Base-by-base conservation (phyloP, 2,329 filamentous ascomycete species). In the Epichloe coenophiala region DNA sequence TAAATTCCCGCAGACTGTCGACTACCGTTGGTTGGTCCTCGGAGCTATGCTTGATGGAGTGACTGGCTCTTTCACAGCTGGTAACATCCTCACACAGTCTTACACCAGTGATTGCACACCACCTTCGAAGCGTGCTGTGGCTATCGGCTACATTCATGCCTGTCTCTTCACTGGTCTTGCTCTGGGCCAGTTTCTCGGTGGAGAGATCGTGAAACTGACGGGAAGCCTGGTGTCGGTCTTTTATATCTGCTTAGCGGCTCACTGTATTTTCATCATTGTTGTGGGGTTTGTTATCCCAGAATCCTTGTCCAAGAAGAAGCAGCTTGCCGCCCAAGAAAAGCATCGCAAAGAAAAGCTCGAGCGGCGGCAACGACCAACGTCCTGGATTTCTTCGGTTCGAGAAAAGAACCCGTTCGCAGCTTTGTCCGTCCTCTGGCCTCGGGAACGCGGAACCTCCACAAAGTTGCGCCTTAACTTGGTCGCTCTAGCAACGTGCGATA, bases 51-150 rank as follows among this genome's bases (percentile, higher is more conserved):
- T 90, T 44, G 93, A 98, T 61, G 93, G 93, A 4, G 61, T 95
- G 5, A 82, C 82, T 9, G 93, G 93, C 7, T 95, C 90, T 1
- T 95, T 96, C 63, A 95, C 89, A 1, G 80, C 88, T 1, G 84
- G 84, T 31, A 85, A 84, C 44, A 71, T 84, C 19, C 71, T 95
- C 52, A 83, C 81, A 21, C 84, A 94, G 64, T 88, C 91, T 0
- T 98, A 97, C 65, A 84, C 86, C 12, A 83, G 88, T 40, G 93
- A 98, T 65, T 95, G 88, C 66, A 91, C 89, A 0, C 73, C 85
- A 4, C 86, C 89, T 0, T 84, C 86, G 33, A 80, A 80, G 60
- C 81, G 93, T 19, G 86, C 84, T 53, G 85, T 95, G 7, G 80
- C 83, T 4, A 93, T 97, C 64, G 90, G 88, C 6, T 91, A 90